Evolutionary conservation across 768 basidiomycete species (phyloP).

Genomic region (Collybiopsis confluens): DNA sequence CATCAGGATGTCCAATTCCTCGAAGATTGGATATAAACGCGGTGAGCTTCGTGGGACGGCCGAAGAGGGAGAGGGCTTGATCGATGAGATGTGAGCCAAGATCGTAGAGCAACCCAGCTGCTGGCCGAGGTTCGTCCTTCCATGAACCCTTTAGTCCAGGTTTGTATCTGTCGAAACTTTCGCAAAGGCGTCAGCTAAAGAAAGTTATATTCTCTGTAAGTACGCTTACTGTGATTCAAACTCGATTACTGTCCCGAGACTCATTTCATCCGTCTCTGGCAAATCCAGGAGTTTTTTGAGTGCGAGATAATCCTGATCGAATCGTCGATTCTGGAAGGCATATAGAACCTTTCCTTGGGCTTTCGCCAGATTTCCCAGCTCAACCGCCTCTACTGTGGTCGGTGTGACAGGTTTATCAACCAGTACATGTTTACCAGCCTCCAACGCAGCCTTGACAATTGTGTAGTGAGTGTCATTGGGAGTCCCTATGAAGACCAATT

Average conservation of each 20-base stretch:
- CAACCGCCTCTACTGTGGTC: slow-evolving; percentile 50
- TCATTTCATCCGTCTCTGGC: slow-evolving; percentile 45
- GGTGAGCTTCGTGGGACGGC: slow-evolving; percentile 62
- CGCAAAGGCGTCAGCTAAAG: background rate
- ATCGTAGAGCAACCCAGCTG: slow-evolving; percentile 68
- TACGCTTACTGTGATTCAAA: slow-evolving; percentile 68
- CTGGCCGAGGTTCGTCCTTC: slow-evolving; percentile 69
- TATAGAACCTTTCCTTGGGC: slow-evolving; percentile 61
- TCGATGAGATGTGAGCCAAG: slow-evolving; percentile 80
- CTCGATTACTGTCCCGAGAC: slow-evolving; percentile 60
- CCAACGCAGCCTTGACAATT: slow-evolving; percentile 59
- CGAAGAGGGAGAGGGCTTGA: slow-evolving; percentile 73
- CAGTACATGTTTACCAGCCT: slow-evolving; percentile 74
- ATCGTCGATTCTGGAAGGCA: slow-evolving; percentile 71
- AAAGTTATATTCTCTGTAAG: no score
- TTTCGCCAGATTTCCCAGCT: slow-evolving; percentile 56
- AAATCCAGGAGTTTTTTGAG: slow-evolving; percentile 54
- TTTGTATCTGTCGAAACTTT: slow-evolving; percentile 74
- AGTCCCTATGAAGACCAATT: slow-evolving; percentile 65
- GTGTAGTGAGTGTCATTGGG: slow-evolving; percentile 72
- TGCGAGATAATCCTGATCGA: slow-evolving; percentile 76
- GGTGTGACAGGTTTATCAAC: slow-evolving; percentile 79
- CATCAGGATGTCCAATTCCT: slow-evolving; percentile 55
- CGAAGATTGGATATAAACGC: slow-evolving; percentile 69
- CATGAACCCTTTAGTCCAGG: slow-evolving; percentile 63